Evolutionary conservation across 2,329 filamentous ascomycete genomes (phyloP).

Genomic region (Arthroderma sp.): DNA sequence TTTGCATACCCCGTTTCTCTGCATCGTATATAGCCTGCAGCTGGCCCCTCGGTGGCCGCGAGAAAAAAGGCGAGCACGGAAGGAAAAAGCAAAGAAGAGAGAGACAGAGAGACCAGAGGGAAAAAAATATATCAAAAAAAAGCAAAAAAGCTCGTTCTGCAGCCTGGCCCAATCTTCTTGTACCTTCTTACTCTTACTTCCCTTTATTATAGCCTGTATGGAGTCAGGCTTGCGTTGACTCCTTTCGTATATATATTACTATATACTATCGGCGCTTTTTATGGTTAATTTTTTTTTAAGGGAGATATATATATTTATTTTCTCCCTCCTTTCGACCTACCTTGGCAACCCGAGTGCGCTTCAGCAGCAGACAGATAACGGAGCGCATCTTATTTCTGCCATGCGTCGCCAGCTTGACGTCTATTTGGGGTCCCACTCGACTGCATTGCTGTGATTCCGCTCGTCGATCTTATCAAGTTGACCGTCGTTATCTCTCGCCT

Average conservation of each 20-base stretch:
- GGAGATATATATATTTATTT: too few species aligned
- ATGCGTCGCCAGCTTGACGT: background rate
- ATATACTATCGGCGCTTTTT: too few species aligned
- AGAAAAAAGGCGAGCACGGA: constrained; percentile 1
- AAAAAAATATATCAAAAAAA: constrained; percentile 1
- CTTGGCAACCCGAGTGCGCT: too few species aligned
- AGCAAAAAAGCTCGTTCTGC: background rate
- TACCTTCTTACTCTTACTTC: too few species aligned
- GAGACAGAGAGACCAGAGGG: background rate
- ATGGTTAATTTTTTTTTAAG: too few species aligned
- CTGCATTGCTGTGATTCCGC: constrained; percentile 1
- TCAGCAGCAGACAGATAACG: too few species aligned
- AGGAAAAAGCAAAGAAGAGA: background rate
- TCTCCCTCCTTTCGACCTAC: too few species aligned
- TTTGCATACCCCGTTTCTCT: background rate
- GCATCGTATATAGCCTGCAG: constrained; percentile 3
- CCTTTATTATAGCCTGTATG: too few species aligned
- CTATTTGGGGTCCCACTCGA: constrained; percentile 1
- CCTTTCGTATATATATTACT: too few species aligned
- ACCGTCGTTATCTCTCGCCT: too few species aligned
- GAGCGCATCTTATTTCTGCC: background rate
- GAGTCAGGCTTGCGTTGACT: too few species aligned
- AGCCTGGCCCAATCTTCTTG: too few species aligned
- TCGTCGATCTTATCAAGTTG: background rate
- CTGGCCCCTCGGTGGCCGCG: constrained; percentile 1